These are phyloP conservation scores for Eucalyptus cladocalyx DNA, from an alignment of 345 rosid species.

Conservation along the genomic window DNA sequence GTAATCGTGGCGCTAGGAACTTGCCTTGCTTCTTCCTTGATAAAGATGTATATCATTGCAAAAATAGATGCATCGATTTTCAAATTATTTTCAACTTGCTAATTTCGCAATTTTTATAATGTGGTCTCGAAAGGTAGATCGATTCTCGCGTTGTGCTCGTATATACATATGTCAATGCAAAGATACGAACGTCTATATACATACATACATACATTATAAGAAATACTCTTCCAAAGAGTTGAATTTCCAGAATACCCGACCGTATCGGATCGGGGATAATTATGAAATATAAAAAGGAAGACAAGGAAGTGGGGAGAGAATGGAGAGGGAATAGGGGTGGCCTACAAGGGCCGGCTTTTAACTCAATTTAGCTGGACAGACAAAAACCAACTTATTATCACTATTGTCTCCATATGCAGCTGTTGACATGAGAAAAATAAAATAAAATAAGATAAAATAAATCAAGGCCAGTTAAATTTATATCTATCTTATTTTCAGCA, in stretches of 20 bases:
- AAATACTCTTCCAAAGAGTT: neutral
- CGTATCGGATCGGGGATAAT: neutral
- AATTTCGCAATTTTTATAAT: neutral
- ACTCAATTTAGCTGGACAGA: neutral
- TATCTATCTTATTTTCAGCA: neutral
- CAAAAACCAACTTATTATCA: neutral
- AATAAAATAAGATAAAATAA: neutral
- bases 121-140: neutral
- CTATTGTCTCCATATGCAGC: neutral
- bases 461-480: neutral
- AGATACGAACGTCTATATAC: neutral
- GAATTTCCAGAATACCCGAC: neutral
- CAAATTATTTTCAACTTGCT: neutral
- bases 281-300: neutral
- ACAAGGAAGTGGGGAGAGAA: neutral
- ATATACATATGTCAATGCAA: neutral
- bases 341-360: neutral
- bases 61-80: neutral
- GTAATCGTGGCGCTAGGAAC: neutral
- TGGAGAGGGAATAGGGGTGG: neutral
- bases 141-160: rapidly evolving
- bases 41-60: neutral
- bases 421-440: neutral
- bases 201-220: neutral
- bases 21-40: neutral